These are phyloP conservation scores for Trichoderma erinaceum DNA, from an alignment of 495 filamentous ascomycete species.

Conservation along the genomic window DNA sequence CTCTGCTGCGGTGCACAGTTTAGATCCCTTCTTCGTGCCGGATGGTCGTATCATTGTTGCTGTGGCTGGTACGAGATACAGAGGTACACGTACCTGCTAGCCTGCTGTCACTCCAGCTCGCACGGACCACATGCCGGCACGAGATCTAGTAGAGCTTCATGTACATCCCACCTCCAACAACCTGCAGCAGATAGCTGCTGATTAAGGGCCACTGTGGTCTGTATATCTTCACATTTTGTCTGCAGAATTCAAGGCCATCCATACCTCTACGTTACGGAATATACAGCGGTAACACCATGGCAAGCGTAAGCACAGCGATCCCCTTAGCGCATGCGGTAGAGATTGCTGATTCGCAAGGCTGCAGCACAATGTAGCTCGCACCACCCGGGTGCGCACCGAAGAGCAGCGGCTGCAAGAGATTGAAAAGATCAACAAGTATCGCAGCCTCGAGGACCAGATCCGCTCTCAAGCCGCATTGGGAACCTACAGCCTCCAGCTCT, in stretches of 20 bases:
- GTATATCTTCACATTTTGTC: neutral
- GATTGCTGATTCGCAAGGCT: neutral
- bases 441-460: conserved; percentile 59
- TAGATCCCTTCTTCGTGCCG: neutral
- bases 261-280: neutral
- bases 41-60: neutral
- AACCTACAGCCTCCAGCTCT: conserved; percentile 59
- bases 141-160: neutral
- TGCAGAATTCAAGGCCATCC: too few relatives aligned
- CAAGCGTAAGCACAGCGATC: neutral
- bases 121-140: neutral
- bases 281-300: neutral
- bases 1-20: too few relatives aligned
- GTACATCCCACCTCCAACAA: too few relatives aligned
- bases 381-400: conserved; percentile 56
- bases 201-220: neutral
- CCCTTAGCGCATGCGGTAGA: neutral
- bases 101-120: neutral
- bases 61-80: neutral
- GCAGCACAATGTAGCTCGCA: conserved; percentile 73
- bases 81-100: neutral
- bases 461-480: conserved; percentile 45
- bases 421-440: conserved; percentile 73
- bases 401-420: conserved; percentile 63
- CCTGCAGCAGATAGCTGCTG: too few relatives aligned